Evolutionary conservation across 495 filamentous ascomycete genomes (phyloP), one percentile per base, ranked within the genome.

Genomic region (Penicillium cosmopolitanum): DNA sequence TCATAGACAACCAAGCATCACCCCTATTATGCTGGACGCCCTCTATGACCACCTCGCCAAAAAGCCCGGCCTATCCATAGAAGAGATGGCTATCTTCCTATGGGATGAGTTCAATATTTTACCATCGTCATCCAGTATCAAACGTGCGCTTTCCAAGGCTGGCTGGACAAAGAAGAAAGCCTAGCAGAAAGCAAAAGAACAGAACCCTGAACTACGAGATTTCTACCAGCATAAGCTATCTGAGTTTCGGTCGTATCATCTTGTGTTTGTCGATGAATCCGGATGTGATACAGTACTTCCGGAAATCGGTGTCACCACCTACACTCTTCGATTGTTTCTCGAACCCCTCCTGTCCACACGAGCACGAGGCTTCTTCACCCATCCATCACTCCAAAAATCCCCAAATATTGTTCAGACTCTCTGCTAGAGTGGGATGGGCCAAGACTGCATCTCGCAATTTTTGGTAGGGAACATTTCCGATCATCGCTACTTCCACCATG

Each of bases 381-480:
- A n/a, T n/a, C n/a, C 23, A 23, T 23, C 23, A 23, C 23, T 23
- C 23, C 23, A 23, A 23, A 23, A 23, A 23, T 23, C 23, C 23
- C 23, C 23, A 23, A 23, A 23, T 23, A 3, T 23, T 23, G 23
- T 23, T 23, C 23, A 33, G 23, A 63, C 74, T 76, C 69, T 82
- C 80, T 12, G 74, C 75, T 62, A 80, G 65, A 40, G 69, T 73
- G 13, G 81, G 80, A 74, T 84, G 81, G 5, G 78, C 79, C 69
- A 75, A 80, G 2, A 82, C 67, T 12, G 72, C 75, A 57, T 79
- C 67, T 58, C 68, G 64, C 60, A 84, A 62, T 53, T 62, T 65
- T 63, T 69, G 51, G 60, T 73, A 82, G 40, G 62, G 57, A 51
- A 82, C 23, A 15, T 68, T 64, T 1, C 78, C 81, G 62, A 80